These are phyloP conservation scores for Colletotrichum incanum DNA, from an alignment of 2,329 filamentous ascomycete genomes.

Conservation along the genomic window DNA sequence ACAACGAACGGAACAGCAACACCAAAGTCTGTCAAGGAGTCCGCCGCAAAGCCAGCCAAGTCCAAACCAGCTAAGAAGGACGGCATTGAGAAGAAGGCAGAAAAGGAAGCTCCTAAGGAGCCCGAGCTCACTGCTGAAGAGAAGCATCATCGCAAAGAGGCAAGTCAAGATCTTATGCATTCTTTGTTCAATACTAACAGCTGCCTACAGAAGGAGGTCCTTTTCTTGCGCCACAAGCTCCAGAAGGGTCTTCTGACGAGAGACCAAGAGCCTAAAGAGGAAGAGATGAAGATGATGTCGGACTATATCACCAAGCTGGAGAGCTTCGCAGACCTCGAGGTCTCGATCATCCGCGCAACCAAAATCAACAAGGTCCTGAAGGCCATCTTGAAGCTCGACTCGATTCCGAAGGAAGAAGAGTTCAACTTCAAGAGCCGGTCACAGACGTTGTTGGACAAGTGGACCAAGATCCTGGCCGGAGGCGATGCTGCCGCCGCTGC, in stretches of 20 bases:
- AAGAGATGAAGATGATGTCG: conserved; percentile 85
- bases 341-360: conserved; percentile 87
- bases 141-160: conserved; percentile 72
- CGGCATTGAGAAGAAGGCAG: conserved; percentile 71
- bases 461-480: conserved; percentile 85
- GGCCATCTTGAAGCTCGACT: conserved; percentile 89
- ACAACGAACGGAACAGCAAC: conserved; percentile 73
- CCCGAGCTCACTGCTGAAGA: conserved; percentile 72
- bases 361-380: conserved; percentile 99
- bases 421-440: conserved; percentile 91
- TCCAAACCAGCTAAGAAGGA: conserved; percentile 70
- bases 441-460: conserved; percentile 84
- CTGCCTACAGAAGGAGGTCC: conserved; percentile 76
- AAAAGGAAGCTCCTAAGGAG: conserved; percentile 68
- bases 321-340: conserved; percentile 83
- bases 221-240: conserved; percentile 93
- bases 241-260: conserved; percentile 93
- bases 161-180: conserved; percentile 49
- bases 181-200: conserved; percentile 52
- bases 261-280: conserved; percentile 87
- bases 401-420: conserved; percentile 90
- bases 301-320: conserved; percentile 88
- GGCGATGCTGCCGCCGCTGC: conserved; percentile 58
- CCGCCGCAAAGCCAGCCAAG: conserved; percentile 67
- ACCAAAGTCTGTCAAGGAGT: conserved; percentile 70